Evolutionary conservation across 1,139 yeast genomes (phyloP).

Genomic region (Pichia sp.): DNA sequence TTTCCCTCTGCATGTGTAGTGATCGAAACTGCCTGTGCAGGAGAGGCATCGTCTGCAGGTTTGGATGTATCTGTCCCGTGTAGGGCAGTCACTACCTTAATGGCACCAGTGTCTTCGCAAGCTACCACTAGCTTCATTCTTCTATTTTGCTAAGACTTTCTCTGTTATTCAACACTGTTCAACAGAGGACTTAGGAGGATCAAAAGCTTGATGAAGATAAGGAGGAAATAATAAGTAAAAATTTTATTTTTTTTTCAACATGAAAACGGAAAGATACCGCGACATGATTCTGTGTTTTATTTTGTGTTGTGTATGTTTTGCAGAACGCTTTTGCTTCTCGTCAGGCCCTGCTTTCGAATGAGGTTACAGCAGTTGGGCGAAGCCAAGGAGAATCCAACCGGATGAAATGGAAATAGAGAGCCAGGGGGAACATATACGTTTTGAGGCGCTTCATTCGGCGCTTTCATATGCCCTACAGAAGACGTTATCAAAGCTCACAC

Average conservation of each 20-base stretch:
- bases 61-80: conserved; percentile 69
- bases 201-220: background rate
- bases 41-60: conserved; percentile 10
- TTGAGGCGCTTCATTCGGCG: conserved; percentile 28
- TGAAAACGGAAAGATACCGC: background rate
- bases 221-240: background rate
- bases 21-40: conserved; percentile 7
- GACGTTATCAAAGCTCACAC: conserved; percentile 55
- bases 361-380: too few relatives aligned
- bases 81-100: conserved; percentile 53
- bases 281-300: background rate
- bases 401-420: background rate
- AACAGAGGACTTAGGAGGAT: background rate
- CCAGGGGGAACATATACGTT: conserved; percentile 21
- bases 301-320: conserved; percentile 2
- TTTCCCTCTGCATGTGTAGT: conserved; percentile 13
- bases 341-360: too few relatives aligned
- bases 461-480: conserved; percentile 58
- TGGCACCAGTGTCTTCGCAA: conserved; percentile 53
- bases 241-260: background rate
- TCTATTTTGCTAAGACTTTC: background rate
- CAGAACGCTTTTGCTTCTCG: too few relatives aligned
- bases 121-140: conserved; percentile 50
- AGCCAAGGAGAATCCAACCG: background rate
- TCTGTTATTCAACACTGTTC: background rate